A percentile compares a stretch with the other conserved stretches of the same genome.
Evolutionary conservation across 2,329 filamentous ascomycete genomes (phyloP).

Genomic region (Ilyonectria sp.): DNA sequence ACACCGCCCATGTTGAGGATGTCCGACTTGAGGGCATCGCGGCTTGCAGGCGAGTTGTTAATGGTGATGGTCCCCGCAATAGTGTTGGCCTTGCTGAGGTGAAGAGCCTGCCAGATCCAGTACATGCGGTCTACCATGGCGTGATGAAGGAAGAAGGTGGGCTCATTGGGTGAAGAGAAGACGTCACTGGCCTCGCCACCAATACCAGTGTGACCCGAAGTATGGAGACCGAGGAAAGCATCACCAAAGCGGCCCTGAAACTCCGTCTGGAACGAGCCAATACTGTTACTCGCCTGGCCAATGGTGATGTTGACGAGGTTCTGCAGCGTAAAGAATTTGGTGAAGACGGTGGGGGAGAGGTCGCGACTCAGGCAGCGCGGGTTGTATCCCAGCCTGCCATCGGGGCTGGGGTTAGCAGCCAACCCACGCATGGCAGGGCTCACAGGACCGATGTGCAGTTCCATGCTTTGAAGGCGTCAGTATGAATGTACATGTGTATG

Average conservation of each 20-base stretch:
- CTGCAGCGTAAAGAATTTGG: constrained; percentile 1
- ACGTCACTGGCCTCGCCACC: constrained; percentile 18
- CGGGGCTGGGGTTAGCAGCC: constrained; percentile 30
- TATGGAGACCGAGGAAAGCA: constrained; percentile 16
- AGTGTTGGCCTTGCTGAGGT: not conserved
- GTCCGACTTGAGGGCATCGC: not conserved
- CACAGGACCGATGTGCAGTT: too few relatives aligned
- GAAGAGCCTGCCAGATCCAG: constrained; percentile 13
- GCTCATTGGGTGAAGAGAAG: constrained; percentile 19
- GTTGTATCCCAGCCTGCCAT: constrained; percentile 53
- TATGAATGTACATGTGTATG: too few relatives aligned
- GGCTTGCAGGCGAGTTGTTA: not conserved
- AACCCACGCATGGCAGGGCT: too few relatives aligned
- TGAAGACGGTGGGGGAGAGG: not conserved
- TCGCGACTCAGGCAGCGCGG: constrained; percentile 54
- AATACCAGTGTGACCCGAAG: constrained; percentile 13
- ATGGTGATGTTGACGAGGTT: constrained; percentile 19
- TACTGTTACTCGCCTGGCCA: not conserved
- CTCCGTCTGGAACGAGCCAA: not conserved
- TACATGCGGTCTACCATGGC: constrained; percentile 19
- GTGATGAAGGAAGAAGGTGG: constrained; percentile 28
- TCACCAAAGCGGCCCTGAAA: constrained; percentile 9
- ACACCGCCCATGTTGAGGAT: not conserved
- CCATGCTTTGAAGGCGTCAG: too few relatives aligned
- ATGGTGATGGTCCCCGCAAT: not conserved